A percentile compares a stretch with the other conserved stretches of the same genome.
These are phyloP conservation scores for Fusarium irregulare DNA, from an alignment of 2,329 filamentous ascomycete genomes.

Conservation along the genomic window DNA sequence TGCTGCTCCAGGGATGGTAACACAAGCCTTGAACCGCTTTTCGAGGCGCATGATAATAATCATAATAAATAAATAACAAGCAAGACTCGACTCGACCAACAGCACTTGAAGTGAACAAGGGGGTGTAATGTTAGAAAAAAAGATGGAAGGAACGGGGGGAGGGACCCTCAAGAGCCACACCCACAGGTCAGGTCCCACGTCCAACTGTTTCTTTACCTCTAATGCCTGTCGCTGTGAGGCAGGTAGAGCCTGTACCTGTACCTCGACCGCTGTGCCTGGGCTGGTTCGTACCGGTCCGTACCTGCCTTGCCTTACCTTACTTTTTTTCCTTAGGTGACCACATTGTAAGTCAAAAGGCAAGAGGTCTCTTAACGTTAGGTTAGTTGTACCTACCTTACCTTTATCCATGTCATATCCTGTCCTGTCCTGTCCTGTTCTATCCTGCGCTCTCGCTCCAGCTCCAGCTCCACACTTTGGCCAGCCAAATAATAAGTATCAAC, in stretches of 20 bases:
- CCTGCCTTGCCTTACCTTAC: conserved; percentile 18
- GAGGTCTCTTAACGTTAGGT: background rate
- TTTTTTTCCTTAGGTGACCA: conserved; percentile 9
- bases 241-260: conserved; percentile 16
- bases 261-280: conserved; percentile 26
- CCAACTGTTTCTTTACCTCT: conserved; percentile 17
- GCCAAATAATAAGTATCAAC: conserved; percentile 48
- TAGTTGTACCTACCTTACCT: conserved; percentile 15
- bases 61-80: conserved; percentile 31
- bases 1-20: conserved; percentile 34
- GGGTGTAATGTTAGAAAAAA: conserved; percentile 35
- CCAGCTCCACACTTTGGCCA: conserved; percentile 45
- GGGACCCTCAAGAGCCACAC: conserved; percentile 42
- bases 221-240: conserved; percentile 27
- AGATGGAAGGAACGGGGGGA: conserved; percentile 22
- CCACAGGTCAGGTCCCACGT: conserved; percentile 41
- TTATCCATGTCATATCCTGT: conserved; percentile 20
- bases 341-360: conserved; percentile 21
- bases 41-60: conserved; percentile 42
- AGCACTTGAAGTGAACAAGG: conserved; percentile 37
- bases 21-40: conserved; percentile 43
- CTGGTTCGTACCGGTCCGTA: conserved; percentile 14
- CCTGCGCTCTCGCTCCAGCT: conserved; percentile 32
- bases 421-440: background rate
- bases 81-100: conserved; percentile 37